These are phyloP conservation scores for Pythium brachiatum DNA, from an alignment of 352 stramenopile genomes.

Conservation along the genomic window DNA sequence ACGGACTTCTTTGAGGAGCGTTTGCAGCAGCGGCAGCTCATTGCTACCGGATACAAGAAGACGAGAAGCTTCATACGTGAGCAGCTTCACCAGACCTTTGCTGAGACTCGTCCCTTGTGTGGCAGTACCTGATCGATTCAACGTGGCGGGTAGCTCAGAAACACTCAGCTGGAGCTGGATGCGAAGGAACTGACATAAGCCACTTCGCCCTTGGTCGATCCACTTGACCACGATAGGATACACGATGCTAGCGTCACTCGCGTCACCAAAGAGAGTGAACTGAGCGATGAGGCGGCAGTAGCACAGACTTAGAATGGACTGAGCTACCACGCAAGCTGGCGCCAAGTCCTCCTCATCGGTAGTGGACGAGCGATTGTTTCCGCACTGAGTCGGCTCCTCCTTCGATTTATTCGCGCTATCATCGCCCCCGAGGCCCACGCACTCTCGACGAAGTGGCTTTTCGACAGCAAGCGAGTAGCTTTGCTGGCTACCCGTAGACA, in stretches of 20 bases:
- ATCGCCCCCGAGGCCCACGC: not conserved
- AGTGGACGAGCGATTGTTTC: not conserved
- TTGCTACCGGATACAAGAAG: not conserved
- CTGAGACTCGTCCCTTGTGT: not conserved
- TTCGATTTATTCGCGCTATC: not conserved
- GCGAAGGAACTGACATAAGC: conserved; percentile 9
- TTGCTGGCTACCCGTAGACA: not conserved
- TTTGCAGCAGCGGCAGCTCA: not conserved
- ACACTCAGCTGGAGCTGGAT: conserved; percentile 9
- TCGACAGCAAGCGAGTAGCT: not conserved
- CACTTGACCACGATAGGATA: conserved; percentile 16
- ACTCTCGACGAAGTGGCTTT: conserved; percentile 2
- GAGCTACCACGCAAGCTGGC: conserved; percentile 9
- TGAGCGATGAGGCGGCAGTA: conserved; percentile 12
- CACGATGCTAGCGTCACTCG: not conserved
- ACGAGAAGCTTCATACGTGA: not conserved
- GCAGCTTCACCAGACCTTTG: not conserved
- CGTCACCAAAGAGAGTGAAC: conserved; percentile 3
- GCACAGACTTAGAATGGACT: conserved; percentile 10
- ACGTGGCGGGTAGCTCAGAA: not conserved
- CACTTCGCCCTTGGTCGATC: not conserved
- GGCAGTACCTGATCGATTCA: not conserved
- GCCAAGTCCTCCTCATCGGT: conserved; percentile 14
- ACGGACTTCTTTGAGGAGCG: not conserved
- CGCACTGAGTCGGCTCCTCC: not conserved